phyloP scores from a whole-genome alignment of 352 stramenopile species.

The Stramenopiles sp. region DNA sequence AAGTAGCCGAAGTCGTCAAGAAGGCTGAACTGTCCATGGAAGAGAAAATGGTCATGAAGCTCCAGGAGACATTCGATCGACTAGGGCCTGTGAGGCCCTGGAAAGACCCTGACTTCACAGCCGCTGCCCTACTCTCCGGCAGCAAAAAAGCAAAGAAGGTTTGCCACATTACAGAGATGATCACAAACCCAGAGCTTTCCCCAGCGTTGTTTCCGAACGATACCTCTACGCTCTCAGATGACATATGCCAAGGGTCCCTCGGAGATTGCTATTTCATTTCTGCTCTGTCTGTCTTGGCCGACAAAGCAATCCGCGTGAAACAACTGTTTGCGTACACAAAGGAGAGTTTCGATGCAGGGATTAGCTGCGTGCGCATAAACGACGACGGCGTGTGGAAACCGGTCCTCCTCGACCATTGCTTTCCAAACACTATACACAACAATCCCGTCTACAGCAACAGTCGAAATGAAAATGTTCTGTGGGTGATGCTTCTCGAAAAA shows the following conservation, averaged over 20 bases:
- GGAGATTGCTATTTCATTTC: constrained; percentile 5
- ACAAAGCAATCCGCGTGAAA: background rate
- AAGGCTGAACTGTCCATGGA: too few relatives aligned
- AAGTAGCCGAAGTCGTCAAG: too few relatives aligned
- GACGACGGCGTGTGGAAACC: background rate
- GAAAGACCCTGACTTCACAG: too few relatives aligned
- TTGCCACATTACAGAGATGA: too few relatives aligned
- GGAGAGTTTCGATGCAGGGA: background rate
- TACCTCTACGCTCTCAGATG: too few relatives aligned
- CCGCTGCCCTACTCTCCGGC: too few relatives aligned
- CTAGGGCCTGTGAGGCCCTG: too few relatives aligned
- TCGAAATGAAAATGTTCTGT: background rate
- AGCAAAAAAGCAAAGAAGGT: too few relatives aligned
- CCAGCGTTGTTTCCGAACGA: too few relatives aligned
- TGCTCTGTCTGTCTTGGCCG: background rate
- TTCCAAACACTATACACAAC: background rate
- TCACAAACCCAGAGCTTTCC: too few relatives aligned
- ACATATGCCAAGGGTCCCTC: background rate
- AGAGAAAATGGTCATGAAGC: too few relatives aligned
- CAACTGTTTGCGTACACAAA: constrained; percentile 3
- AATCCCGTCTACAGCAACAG: background rate
- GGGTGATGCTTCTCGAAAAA: background rate
- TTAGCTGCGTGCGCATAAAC: background rate
- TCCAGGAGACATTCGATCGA: too few relatives aligned
- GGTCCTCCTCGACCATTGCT: background rate